Base-by-base conservation (phyloP, 441 rosid species). In the Populus hybrid region DNA sequence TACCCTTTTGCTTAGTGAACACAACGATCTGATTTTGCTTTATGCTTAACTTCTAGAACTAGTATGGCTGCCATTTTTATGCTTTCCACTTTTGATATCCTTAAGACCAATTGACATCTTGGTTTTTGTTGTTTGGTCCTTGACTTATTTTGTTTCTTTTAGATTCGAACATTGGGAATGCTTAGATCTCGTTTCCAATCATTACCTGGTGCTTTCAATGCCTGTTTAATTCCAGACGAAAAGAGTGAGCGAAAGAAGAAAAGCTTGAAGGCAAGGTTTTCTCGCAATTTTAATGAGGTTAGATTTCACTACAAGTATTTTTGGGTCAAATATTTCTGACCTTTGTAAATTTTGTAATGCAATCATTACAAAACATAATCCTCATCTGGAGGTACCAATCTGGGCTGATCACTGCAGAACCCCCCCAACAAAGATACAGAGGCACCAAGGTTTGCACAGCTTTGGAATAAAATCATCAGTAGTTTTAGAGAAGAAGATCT, bases 101-200 rank as follows among this genome's bases (percentile, higher is more conserved):
- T n/a, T n/a, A n/a, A n/a, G n/a, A n/a, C n/a, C n/a, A n/a, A n/a
- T n/a, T n/a, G n/a, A n/a, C n/a, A n/a, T n/a, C n/a, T n/a, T n/a
- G n/a, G n/a, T n/a, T n/a, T n/a, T n/a, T n/a, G n/a, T n/a, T n/a
- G n/a, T n/a, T n/a, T n/a, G n/a, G n/a, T n/a, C n/a, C n/a, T n/a
- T n/a, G n/a, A 50, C 57, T 50, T 14, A 50, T 3, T 50, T 50
- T 50, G n/a, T 65, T 30, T 26, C 50, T 81, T 79, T 53, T 88
- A 97, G 99, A 97, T 97, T 84, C 99, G 98, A 71, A 97, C 99
- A 30, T 82, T 97, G 78, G 99, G 98, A 82, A 97, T 97, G 99
- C 97, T 97, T 79, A 85, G 99, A 78, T 97, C 99, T 75, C 98
- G 99, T 79, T 97, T 97, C 69, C 84, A 94, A 36, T 88, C 97